Evolutionary conservation across 495 filamentous ascomycete species (phyloP).

Genomic region (Penicillium diatomitis): DNA sequence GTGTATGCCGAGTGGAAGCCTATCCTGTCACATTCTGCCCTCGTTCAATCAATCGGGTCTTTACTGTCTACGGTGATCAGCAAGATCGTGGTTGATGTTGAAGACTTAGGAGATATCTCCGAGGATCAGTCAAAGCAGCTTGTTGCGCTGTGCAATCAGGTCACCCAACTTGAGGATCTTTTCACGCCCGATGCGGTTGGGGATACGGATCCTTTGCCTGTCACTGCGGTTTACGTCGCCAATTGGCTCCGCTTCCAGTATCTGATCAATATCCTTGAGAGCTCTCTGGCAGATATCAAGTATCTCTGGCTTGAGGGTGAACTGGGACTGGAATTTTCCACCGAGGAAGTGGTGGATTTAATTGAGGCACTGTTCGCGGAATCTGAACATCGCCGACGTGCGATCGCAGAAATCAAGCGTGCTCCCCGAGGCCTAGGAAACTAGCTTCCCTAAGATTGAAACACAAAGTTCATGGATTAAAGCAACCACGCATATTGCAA

Average conservation of each 20-base stretch:
- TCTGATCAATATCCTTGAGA: constrained; percentile 80
- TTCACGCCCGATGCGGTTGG: constrained; percentile 52
- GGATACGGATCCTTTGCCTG: constrained; percentile 40
- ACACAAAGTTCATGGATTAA: too few species aligned
- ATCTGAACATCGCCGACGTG: constrained; percentile 63
- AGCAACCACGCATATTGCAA: too few species aligned
- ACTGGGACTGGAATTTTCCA: constrained; percentile 70
- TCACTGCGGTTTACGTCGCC: constrained; percentile 69
- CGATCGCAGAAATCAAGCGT: constrained; percentile 67
- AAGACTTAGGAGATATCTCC: constrained; percentile 78
- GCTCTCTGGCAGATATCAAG: constrained; percentile 78
- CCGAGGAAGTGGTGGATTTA: constrained; percentile 79
- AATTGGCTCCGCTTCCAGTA: constrained; percentile 89
- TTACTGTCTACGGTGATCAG: constrained; percentile 70
- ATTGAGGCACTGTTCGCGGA: constrained; percentile 87
- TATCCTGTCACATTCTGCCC: constrained; percentile 73
- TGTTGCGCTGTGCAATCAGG: constrained; percentile 57
- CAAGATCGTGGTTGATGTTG: constrained; percentile 75
- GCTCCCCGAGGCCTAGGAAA: constrained; percentile 12
- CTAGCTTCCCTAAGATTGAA: neutral
- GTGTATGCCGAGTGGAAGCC: constrained; percentile 66
- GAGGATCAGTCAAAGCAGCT: constrained; percentile 79
- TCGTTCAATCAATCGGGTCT: constrained; percentile 77
- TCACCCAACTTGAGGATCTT: constrained; percentile 64
- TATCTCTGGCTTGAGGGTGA: constrained; percentile 84